Evolutionary conservation across 768 basidiomycete genomes (phyloP).

Genomic region (Austroboletus festivus): DNA sequence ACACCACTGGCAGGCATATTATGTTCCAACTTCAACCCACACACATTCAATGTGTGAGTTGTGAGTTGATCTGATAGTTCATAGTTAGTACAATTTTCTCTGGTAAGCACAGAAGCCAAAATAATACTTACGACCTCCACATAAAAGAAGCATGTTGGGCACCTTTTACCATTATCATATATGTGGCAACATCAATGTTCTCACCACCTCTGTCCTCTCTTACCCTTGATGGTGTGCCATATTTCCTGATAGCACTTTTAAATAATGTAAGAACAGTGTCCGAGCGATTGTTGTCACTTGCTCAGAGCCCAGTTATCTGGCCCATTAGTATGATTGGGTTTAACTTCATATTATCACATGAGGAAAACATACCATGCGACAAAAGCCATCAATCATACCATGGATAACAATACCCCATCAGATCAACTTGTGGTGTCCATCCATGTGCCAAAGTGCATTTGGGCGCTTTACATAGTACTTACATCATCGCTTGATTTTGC

Average conservation of each 20-base stretch:
- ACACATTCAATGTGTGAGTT: slow-evolving; percentile 30
- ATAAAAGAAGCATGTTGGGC: slow-evolving; percentile 27
- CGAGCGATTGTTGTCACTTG: not conserved
- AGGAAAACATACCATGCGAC: not conserved
- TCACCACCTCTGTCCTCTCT: slow-evolving; percentile 30
- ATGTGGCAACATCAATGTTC: slow-evolving; percentile 26
- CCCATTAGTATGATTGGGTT: no score
- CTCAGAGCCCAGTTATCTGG: not conserved
- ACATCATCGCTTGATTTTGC: slow-evolving; percentile 13
- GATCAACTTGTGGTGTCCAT: not conserved
- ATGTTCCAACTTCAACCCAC: not conserved
- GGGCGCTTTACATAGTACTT: slow-evolving; percentile 30
- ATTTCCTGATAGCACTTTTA: not conserved
- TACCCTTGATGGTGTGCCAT: slow-evolving; percentile 25
- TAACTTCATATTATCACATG: no score
- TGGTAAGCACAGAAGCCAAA: no score
- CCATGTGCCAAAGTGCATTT: not conserved
- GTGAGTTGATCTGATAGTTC: slow-evolving; percentile 32
- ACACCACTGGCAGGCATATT: slow-evolving; percentile 28
- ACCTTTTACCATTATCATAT: slow-evolving; percentile 23
- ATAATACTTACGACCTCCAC: slow-evolving; percentile 20
- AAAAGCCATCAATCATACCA: not conserved
- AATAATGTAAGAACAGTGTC: not conserved
- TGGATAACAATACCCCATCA: not conserved
- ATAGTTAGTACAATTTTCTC: no score